Evolutionary conservation across 805 yeast genomes (phyloP).

Genomic region (Lipomyces yamadae): DNA sequence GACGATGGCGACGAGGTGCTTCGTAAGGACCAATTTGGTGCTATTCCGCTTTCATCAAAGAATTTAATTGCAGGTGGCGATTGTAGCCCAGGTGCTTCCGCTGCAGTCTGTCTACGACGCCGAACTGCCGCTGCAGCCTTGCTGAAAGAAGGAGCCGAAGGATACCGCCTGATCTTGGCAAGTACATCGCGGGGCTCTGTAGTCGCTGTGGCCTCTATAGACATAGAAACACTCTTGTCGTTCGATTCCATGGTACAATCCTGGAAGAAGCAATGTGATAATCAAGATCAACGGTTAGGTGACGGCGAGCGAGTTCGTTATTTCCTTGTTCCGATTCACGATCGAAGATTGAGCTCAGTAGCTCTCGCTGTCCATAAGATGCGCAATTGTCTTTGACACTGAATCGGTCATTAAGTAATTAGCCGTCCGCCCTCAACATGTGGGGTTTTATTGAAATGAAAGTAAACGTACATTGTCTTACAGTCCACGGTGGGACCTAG

Average conservation of each 20-base stretch:
- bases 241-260: background rate
- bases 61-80: background rate
- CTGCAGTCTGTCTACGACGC: conserved; percentile 26
- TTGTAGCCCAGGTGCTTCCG: conserved; percentile 18
- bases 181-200: conserved; percentile 3
- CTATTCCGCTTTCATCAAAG: background rate
- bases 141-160: conserved; percentile 35
- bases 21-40: background rate
- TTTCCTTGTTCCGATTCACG: conserved; percentile 3
- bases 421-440: background rate
- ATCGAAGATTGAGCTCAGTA: background rate
- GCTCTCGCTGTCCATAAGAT: background rate
- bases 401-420: background rate
- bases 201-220: background rate
- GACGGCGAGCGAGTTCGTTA: background rate
- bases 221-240: conserved; percentile 1
- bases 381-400: background rate
- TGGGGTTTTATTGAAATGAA: background rate
- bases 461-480: background rate
- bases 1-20: conserved; percentile 4
- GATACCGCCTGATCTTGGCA: conserved; percentile 28
- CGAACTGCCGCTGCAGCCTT: conserved; percentile 31
- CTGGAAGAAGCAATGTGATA: background rate
- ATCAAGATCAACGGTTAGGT: background rate
- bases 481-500: background rate